Evolutionary conservation across 148 eudicot species (phyloP), one percentile per base, ranked within the genome.

Genomic region (Persicaria maculosa): DNA sequence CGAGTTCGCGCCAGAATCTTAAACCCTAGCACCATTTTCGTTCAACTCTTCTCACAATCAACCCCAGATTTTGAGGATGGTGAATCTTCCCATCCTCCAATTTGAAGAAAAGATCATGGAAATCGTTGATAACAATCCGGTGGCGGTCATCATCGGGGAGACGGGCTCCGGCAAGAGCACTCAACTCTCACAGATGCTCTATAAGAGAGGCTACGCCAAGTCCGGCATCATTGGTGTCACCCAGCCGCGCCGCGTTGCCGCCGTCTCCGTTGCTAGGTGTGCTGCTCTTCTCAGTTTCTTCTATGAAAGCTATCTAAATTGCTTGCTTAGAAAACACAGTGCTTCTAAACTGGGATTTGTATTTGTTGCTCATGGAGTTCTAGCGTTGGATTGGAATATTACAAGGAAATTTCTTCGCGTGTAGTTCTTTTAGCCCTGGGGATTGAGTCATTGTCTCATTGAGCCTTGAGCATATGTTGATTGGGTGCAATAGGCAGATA

Each of bases 241-340:
- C 47, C 99, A 95, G 80, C 99, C 99, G 57, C 97, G 99, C 50
- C 97, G 99, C 40, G 99, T 95, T 9, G 99, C 99, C 20, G 97
- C 98, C 31, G 98, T 95, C 47, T 81, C 98, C 55, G 96, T 94
- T 50, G 84, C 98, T 17, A 86, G 96, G 96, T 90, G 70, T 36
- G 50, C 48, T 71, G 44, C 25, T 40, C 31, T 44, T 45, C 22
- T 14, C 43, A 22, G 16, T 71, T 20, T 22, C 62, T 17, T 50
- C 19, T 19, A 7, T 31, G 70, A 15, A 65, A 65, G 40, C 19
- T 14, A 40, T 7, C 47, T 65, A 4, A 14, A 65, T 16, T 65
- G 69, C 40, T 65, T 65, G 69, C 6, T 65, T 40, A 14, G 46
- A 65, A 40, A 36, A 11, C 14, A 19, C 17, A 40, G 16, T 25